Evolutionary conservation across 2,329 filamentous ascomycete genomes (phyloP), one percentile per base, ranked within the genome.

Genomic region (Eutypella sp.): DNA sequence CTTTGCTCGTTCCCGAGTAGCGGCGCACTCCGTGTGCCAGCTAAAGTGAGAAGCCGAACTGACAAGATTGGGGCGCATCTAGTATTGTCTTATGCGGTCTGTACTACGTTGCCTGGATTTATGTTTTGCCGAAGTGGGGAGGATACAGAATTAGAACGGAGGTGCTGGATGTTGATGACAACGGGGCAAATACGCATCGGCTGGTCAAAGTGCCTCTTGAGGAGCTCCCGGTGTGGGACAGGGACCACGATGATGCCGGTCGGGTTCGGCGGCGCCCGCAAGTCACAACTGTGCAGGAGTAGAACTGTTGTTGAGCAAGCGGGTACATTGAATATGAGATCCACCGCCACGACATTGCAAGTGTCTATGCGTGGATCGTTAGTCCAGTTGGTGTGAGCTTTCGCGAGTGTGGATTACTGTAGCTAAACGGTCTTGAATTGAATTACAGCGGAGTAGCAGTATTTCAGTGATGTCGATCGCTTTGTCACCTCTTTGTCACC

Each of bases 51-150:
- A 7, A 39, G 15, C 2, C n/a, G 19, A 16, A 6, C 36, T 39
- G 11, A 39, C 20, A 5, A 16, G 18, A 8, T 16, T 23, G 19
- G 10, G n/a, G 18, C 13, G 25, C 20, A 16, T 40, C 29, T 10
- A 80, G 76, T 33, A 64, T 84, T 29, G 49, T 69, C 3, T 5
- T 72, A 0, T 85, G 81, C 46, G 74, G 60, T 0, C 24, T 78
- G 1, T 85, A 85, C 60, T 84, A 84, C 51, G 63, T 69, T 7
- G 45, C 74, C 7, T 85, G 80, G 78, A 76, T 84, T 50, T 68
- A 75, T 40, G 20, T 77, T 1, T 50, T 85, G 0, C 81, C 82
- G 0, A 70, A 67, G 23, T 70, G 68, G 51, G 66, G 69, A n/a
- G 65, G 69, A 0, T 85, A 84, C 51, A 56, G 64, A 7, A 72